Evolutionary conservation across 345 rosid species (phyloP).

Genomic region (Microcos paniculata): DNA sequence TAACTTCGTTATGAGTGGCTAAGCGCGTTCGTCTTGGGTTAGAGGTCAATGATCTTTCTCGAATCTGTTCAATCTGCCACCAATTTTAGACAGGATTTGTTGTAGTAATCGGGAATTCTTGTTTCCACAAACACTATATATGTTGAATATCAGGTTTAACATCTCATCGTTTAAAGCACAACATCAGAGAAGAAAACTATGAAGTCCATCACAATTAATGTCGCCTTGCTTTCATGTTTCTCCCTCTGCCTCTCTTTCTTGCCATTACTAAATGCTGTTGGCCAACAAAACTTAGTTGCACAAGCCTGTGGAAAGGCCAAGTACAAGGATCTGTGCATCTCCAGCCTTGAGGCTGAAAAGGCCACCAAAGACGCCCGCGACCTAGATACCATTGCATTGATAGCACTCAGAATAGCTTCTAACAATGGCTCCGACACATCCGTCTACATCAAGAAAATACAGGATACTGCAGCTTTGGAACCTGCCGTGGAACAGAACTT

Average conservation of each 20-base stretch:
- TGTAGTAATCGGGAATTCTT: neutral
- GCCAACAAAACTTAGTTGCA: constrained; percentile 5
- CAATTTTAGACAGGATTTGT: neutral
- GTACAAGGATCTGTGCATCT: constrained; percentile 44
- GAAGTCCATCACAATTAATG: constrained; percentile 15
- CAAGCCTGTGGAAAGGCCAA: constrained; percentile 39
- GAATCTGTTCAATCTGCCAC: neutral
- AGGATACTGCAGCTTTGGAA: constrained; percentile 26
- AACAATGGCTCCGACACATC: constrained; percentile 44
- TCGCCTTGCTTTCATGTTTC: constrained; percentile 21
- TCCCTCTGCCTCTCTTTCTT: constrained; percentile 19
- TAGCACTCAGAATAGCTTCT: constrained; percentile 47
- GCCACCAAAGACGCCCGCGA: constrained; percentile 35
- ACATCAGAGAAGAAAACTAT: constrained; percentile 21
- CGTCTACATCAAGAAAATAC: constrained; percentile 30
- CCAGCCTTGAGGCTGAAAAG: constrained; percentile 41
- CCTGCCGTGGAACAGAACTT: constrained; percentile 56
- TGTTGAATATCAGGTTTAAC: neutral
- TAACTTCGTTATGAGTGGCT: constrained; percentile 7
- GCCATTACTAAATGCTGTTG: neutral
- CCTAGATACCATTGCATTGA: constrained; percentile 42
- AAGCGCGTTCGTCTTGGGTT: neutral
- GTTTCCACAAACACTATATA: neutral
- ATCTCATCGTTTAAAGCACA: neutral
- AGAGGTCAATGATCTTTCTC: neutral